phyloP scores from a whole-genome alignment of 495 filamentous ascomycete species.

The Baudoinia panamericana region DNA sequence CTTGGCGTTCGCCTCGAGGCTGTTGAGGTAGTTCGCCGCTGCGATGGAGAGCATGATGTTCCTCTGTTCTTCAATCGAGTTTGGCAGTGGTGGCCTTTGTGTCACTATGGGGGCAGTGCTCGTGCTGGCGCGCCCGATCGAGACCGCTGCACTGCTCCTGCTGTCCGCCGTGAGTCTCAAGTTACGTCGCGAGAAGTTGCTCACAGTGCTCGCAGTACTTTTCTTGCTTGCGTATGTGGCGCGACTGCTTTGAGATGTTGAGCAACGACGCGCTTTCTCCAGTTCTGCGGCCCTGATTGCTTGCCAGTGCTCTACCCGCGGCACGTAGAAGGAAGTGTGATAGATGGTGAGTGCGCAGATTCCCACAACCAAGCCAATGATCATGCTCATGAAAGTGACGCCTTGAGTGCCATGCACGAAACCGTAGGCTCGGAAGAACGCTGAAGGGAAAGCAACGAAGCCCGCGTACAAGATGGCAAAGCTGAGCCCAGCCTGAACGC shows the following conservation, averaged over 20 bases:
- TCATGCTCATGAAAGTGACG: slow-evolving; percentile 5
- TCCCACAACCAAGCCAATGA: not conserved
- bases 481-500: slow-evolving; percentile 24
- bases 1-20: not conserved
- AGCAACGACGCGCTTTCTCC: not conserved
- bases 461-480: slow-evolving; percentile 29
- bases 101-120: not conserved
- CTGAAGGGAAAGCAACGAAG: slow-evolving; percentile 31
- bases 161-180: not conserved
- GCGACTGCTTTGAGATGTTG: not conserved
- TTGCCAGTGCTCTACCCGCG: slow-evolving; percentile 2
- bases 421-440: slow-evolving; percentile 1
- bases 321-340: not conserved
- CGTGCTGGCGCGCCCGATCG: not conserved
- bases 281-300: not conserved
- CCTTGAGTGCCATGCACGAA: slow-evolving; percentile 2
- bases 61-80: not conserved
- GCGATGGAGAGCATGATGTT: not conserved
- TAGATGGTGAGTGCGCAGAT: not conserved
- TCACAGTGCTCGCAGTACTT: not conserved
- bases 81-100: no score
- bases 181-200: slow-evolving; percentile 2
- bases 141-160: not conserved
- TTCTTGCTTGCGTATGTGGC: not conserved
- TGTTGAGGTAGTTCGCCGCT: slow-evolving; percentile 2